Base-by-base conservation (phyloP, 306 rosid species). In the Sechiopsis laciniata region DNA sequence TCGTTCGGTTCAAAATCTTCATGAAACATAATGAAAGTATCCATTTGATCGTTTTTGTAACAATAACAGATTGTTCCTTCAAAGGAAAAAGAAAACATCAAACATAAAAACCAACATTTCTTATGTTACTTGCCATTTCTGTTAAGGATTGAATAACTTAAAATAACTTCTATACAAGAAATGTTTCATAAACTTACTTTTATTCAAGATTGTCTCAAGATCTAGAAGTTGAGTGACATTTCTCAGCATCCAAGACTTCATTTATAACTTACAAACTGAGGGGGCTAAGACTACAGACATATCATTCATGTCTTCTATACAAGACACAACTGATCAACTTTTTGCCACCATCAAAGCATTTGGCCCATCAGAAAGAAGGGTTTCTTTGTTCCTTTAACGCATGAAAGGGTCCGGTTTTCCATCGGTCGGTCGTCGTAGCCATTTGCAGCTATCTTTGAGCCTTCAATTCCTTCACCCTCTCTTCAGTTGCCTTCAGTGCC, bases 401-500 rank as follows among this genome's bases (percentile, higher is more conserved):
- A 8, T n/a, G 15, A 9, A 15, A 62, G 11, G 48, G 29, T 62
- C 48, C 3, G 20, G 13, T 32, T 32, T 48, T 48, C 58, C 21
- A 59, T 54, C 63, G 19, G 51, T 51, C 20, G 6, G 12, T 55
- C 10, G 22, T 15, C 19, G 62, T 32, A 51, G 24, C 2, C 60
- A 2, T 68, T 79, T 87, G 87, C 83, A 24, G 22, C 80, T 77
- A 82, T 78, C 16, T 21, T 24, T 84, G 85, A 74, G 95, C 87
- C 81, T 91, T 89, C 83, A 88, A 90, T 64, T 91, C 97, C 70
- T 88, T 77, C 80, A 95, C 99, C 82, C 81, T 85, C 76, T 88
- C 77, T 78, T 95, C 99, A 0, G 95, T 95, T 0, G 71, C 86
- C 81, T 82, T 88, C 58, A 95, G 40, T 54, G 99, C 97, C 35